These are phyloP conservation scores for Pueraria montana DNA, from an alignment of 306 rosid genomes.

Conservation along the genomic window DNA sequence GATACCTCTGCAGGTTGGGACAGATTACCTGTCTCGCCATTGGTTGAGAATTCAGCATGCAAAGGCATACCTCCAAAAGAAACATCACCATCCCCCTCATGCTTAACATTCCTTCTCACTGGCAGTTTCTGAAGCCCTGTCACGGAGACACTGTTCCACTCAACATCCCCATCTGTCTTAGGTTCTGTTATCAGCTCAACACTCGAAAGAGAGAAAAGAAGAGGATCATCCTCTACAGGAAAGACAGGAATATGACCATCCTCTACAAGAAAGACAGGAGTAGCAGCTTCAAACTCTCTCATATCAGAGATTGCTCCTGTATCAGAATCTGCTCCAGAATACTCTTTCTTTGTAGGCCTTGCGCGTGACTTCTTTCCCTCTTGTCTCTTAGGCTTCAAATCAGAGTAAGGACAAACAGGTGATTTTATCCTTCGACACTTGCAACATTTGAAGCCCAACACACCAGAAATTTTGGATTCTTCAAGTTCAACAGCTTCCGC, in stretches of 20 bases:
- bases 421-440: conserved; percentile 94
- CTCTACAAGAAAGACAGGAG: conserved; percentile 66
- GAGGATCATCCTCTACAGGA: conserved; percentile 76
- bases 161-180: conserved; percentile 61
- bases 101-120: conserved; percentile 81
- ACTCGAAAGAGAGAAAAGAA: conserved; percentile 71
- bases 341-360: conserved; percentile 63
- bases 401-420: conserved; percentile 84
- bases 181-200: conserved; percentile 75
- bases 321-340: conserved; percentile 61
- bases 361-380: conserved; percentile 59
- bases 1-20: conserved; percentile 50
- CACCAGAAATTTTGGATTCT: conserved; percentile 74
- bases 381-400: conserved; percentile 50
- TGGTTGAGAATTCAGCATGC: conserved; percentile 50
- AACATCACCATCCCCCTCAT: conserved; percentile 70
- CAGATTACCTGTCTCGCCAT: conserved; percentile 39
- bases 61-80: conserved; percentile 52
- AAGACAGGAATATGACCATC: conserved; percentile 75
- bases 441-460: conserved; percentile 92
- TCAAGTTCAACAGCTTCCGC: conserved; percentile 93
- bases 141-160: conserved; percentile 65
- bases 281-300: conserved; percentile 63
- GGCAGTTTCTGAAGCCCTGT: conserved; percentile 82
- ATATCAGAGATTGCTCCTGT: conserved; percentile 61